These are phyloP conservation scores for Puccinellia tenuiflora DNA, from an alignment of 176 grass and related monocot species.

Conservation along the genomic window DNA sequence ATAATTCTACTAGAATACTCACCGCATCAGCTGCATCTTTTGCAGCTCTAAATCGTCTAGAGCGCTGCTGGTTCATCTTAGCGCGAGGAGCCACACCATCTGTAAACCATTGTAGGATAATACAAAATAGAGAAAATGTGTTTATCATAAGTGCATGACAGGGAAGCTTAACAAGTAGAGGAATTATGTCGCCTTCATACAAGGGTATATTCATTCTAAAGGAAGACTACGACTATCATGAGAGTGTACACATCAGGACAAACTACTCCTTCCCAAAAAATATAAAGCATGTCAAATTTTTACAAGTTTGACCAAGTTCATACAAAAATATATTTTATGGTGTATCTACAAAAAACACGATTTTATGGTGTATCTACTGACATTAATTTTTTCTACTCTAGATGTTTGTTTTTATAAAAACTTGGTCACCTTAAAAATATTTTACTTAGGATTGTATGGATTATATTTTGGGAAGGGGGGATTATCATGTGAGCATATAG, in stretches of 20 bases:
- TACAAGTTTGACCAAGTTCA: too few species aligned
- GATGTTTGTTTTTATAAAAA: neutral
- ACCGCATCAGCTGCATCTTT: slow-evolving; percentile 98
- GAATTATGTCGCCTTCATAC: neutral
- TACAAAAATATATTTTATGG: too few species aligned
- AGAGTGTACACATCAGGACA: slow-evolving; percentile 5
- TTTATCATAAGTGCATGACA: neutral
- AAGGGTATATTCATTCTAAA: neutral
- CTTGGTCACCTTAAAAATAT: neutral
- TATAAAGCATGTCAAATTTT: neutral
- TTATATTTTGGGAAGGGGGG: neutral
- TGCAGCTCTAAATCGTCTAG: slow-evolving; percentile 94
- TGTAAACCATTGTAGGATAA: slow-evolving; percentile 23
- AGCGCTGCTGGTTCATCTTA: slow-evolving; percentile 99
- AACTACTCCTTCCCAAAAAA: neutral
- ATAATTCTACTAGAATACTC: slow-evolving; percentile 38
- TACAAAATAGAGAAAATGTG: slow-evolving; percentile 12
- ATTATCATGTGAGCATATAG: neutral
- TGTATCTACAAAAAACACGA: neutral
- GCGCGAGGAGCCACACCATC: slow-evolving; percentile 98
- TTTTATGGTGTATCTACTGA: neutral
- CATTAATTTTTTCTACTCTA: neutral
- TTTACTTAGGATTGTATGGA: neutral
- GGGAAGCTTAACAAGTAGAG: neutral
- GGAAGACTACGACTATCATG: neutral